Conservation (phyloP, 768 basidiomycete genomes). For the Hericium rajendrae region DNA sequence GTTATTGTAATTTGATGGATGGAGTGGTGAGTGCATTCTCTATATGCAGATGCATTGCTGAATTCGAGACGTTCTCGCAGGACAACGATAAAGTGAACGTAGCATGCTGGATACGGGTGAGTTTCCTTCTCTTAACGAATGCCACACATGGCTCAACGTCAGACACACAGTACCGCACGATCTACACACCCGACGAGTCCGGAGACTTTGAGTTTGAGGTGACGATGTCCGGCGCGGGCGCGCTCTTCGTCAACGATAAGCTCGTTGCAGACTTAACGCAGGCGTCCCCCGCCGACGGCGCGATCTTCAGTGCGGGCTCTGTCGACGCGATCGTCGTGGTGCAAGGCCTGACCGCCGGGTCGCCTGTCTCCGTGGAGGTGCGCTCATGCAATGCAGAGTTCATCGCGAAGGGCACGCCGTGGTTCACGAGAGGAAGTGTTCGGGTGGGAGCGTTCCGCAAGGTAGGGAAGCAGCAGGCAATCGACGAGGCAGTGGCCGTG, state of each 20-base stretch:
- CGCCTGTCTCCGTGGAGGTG: conserved; percentile 28
- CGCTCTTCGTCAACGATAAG: conserved; percentile 42
- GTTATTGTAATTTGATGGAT: conserved; percentile 31
- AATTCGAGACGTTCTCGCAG: conserved; percentile 11
- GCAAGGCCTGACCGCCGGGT: conserved; percentile 31
- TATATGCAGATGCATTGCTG: background rate
- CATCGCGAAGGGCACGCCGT: conserved; percentile 21
- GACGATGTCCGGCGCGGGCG: conserved; percentile 33
- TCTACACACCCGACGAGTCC: conserved; percentile 41
- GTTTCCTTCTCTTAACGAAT: conserved; percentile 12
- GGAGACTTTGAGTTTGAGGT: conserved; percentile 43
- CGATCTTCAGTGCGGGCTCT: conserved; percentile 37
- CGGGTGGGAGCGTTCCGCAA: conserved; percentile 9
- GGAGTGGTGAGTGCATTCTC: conserved; percentile 27
- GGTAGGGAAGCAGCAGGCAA: conserved; percentile 25
- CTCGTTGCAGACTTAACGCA: conserved; percentile 37
- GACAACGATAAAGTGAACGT: conserved; percentile 33
- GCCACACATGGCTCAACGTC: conserved; percentile 15
- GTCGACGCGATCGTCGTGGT: conserved; percentile 27
- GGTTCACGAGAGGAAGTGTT: conserved; percentile 16
- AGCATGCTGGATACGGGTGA: conserved; percentile 32
- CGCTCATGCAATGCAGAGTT: conserved; percentile 18
- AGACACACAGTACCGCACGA: conserved; percentile 27
- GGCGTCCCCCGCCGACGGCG: conserved; percentile 25
- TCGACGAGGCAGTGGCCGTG: conserved; percentile 24